Percentiles rank a stretch among this genome's conserved stretches.
Conservation (phyloP, 768 basidiomycete species). For the Tylopilus felleus region DNA sequence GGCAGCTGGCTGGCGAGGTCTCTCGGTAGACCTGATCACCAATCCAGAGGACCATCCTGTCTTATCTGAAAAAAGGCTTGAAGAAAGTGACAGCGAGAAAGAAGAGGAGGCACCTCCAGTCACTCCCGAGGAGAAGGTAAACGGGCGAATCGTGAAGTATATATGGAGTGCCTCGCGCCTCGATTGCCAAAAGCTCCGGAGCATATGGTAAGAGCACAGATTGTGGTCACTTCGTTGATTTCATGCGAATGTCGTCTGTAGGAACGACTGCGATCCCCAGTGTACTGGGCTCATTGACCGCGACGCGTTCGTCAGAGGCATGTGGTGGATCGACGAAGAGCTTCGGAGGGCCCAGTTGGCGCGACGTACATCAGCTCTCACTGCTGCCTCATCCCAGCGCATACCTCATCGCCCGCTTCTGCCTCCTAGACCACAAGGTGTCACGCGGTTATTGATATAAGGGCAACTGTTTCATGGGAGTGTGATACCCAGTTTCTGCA, state of each 20-base stretch:
- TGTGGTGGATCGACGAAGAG: slow-evolving; percentile 88
- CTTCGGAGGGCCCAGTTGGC: slow-evolving; percentile 55
- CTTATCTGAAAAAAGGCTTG: slow-evolving; percentile 12
- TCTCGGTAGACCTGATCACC: slow-evolving; percentile 65
- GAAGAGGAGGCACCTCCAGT: slow-evolving; percentile 27
- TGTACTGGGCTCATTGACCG: slow-evolving; percentile 56
- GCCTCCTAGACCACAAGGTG: slow-evolving; percentile 16
- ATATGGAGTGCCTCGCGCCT: slow-evolving; percentile 66
- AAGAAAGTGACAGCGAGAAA: slow-evolving; percentile 24
- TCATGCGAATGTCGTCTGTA: slow-evolving; percentile 25
- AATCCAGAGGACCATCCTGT: slow-evolving; percentile 35
- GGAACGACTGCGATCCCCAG: slow-evolving; percentile 67
- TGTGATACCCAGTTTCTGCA: slow-evolving; percentile 18
- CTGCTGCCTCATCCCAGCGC: slow-evolving; percentile 32
- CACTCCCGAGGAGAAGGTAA: slow-evolving; percentile 46
- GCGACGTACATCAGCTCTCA: slow-evolving; percentile 31
- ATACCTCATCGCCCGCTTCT: slow-evolving; percentile 32
- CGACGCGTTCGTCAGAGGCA: slow-evolving; percentile 68
- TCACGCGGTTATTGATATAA: slow-evolving; percentile 14
- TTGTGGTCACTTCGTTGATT: neutral
- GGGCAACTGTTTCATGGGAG: neutral
- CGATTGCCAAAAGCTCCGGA: slow-evolving; percentile 47
- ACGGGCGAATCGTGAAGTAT: slow-evolving; percentile 51
- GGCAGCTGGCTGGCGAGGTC: slow-evolving; percentile 71
- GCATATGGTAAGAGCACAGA: slow-evolving; percentile 58